phyloP scores from a whole-genome alignment of 371 early-diverging fungal genomes.

The Rhizopus delemar region DNA sequence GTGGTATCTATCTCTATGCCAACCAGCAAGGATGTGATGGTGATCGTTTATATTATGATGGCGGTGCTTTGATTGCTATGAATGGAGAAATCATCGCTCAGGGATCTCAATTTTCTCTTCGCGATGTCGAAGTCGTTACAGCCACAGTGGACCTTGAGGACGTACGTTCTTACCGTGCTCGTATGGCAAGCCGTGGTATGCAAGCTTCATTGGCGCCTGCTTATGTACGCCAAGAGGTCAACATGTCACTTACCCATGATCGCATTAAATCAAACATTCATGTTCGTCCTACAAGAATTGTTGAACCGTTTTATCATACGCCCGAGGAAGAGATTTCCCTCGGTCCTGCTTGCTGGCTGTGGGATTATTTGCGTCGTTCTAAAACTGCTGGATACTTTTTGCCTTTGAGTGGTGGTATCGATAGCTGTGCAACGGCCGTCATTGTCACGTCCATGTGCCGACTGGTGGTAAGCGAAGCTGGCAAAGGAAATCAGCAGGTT shows the following conservation, averaged over 20 bases:
- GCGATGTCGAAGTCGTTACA: slow-evolving; percentile 91
- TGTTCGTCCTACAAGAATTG: slow-evolving; percentile 32
- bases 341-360: slow-evolving; percentile 98
- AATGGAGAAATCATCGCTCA: slow-evolving; percentile 92
- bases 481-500: slow-evolving; percentile 67
- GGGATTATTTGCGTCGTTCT: slow-evolving; percentile 97
- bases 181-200: slow-evolving; percentile 71
- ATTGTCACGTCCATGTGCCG: slow-evolving; percentile 96
- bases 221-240: slow-evolving; percentile 68
- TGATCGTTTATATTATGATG: slow-evolving; percentile 98
- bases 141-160: slow-evolving; percentile 92
- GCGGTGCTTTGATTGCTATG: slow-evolving; percentile 85
- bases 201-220: slow-evolving; percentile 70
- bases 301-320: slow-evolving; percentile 54
- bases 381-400: slow-evolving; percentile 90
- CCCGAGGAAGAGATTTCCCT: slow-evolving; percentile 84
- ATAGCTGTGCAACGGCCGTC: slow-evolving; percentile 92
- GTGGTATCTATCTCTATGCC: slow-evolving; percentile 94
- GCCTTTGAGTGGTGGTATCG: slow-evolving; percentile 96
- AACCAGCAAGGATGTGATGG: slow-evolving; percentile 98
- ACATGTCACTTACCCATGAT: slow-evolving; percentile 53
- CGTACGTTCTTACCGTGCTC: slow-evolving; percentile 81
- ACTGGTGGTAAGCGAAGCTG: slow-evolving; percentile 74
- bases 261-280: slow-evolving; percentile 45
- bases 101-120: slow-evolving; percentile 90